Base-by-base conservation (phyloP, 352 stramenopile genomes). In the Phytophthora kernoviae region DNA sequence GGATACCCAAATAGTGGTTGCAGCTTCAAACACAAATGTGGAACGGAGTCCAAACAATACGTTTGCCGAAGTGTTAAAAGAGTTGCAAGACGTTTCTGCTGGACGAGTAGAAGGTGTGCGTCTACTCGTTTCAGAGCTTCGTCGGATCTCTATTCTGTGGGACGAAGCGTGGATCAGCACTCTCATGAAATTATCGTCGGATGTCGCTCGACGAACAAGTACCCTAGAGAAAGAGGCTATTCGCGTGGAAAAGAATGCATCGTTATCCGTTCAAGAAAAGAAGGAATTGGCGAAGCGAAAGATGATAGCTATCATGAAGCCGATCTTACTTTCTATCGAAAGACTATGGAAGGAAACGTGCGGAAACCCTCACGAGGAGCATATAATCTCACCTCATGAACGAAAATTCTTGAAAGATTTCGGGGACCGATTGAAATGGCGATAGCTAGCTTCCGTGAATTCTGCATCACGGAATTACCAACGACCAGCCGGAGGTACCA, bases 241-340 rank as follows among this genome's bases (percentile, higher is more conserved):
- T 36, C 77, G 85, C 3, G 81, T 94, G 12, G 74, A 87, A 9
- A 90, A 76, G 45, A 96, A 94, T 69, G 57, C 50, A 4, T 85
- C 77, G 1, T 52, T 96, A 43, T 87, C 80, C 30, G 10, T 41
- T 4, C 62, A 64, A 15, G 86, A 94, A 26, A 96, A 94, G 60
- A 43, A 18, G 8, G 70, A 90, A 27, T 44, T 96, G 26, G 84
- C 79, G 1, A 62, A 84, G 33, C 65, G 82, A 17, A 94, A 93
- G 53, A 68, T 90, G 57, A 72, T 90, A 32, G 87, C 87, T 4
- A 91, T 94, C 52, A 90, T 96, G 82, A 90, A 88, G 33, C 85
- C 85, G 22, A 83, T 96, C 15, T 50, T 94, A 8, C 59, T 90
- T 18, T 77, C 75, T 0, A 60, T 94, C 18, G 80, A 93, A 27